Conservation (phyloP, 371 early-diverging fungal genomes). For the Mucor mucedo region DNA sequence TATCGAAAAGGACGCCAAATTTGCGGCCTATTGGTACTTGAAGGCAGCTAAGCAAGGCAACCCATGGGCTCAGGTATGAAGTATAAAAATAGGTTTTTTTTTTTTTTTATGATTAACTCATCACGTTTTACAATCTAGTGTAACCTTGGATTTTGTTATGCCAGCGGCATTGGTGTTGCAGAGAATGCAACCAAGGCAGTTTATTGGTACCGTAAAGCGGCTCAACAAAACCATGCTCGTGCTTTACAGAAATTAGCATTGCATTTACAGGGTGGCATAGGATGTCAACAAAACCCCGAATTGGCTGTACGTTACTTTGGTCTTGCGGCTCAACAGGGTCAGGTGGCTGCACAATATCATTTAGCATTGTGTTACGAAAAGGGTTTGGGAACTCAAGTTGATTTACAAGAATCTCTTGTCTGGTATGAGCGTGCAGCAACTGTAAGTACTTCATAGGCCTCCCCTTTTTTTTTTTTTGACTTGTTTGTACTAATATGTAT, state of each 20-base stretch:
- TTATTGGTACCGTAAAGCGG: conserved; percentile 79
- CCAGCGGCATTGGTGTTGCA: conserved; percentile 76
- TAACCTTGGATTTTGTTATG: conserved; percentile 74
- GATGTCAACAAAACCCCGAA: conserved; percentile 57
- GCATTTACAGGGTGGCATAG: conserved; percentile 80
- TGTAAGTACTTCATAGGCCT: conserved; percentile 14
- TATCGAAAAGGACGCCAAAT: conserved; percentile 55
- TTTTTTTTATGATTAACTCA: neutral
- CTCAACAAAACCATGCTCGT: conserved; percentile 48
- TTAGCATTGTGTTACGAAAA: conserved; percentile 69
- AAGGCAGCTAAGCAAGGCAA: conserved; percentile 68
- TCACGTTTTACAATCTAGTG: conserved; percentile 31
- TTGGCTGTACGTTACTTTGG: conserved; percentile 64
- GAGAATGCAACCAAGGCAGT: conserved; percentile 51
- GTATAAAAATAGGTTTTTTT: neutral
- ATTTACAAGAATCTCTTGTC: conserved; percentile 59
- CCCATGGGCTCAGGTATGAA: conserved; percentile 57
- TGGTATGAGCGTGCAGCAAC: conserved; percentile 78
- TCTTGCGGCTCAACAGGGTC: conserved; percentile 69
- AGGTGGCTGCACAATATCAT: conserved; percentile 66
- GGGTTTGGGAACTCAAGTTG: conserved; percentile 65
- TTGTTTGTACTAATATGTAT: too few species aligned
- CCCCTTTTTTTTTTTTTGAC: neutral
- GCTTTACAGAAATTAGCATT: conserved; percentile 83
- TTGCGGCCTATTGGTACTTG: conserved; percentile 70